A percentile compares a stretch with the other conserved stretches of the same genome.
Evolutionary conservation across 2,329 filamentous ascomycete genomes (phyloP).

Genomic region (Arachnopeziza araneosa): DNA sequence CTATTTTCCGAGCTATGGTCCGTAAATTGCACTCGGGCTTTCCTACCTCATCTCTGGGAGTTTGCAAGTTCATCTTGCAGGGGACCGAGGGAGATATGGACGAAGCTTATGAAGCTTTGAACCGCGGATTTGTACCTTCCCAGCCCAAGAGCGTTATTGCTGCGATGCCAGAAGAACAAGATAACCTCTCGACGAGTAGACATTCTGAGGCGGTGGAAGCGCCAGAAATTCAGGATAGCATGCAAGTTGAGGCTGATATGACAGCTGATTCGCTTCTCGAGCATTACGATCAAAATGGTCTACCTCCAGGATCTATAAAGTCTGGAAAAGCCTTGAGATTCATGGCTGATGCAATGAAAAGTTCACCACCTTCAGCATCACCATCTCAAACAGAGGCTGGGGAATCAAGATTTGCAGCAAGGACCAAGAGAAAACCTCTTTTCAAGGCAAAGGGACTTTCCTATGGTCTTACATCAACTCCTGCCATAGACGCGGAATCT

Average conservation of each 20-base stretch:
- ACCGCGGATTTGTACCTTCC: conserved; percentile 22
- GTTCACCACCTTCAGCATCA: conserved; percentile 5
- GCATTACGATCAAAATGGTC: conserved; percentile 28
- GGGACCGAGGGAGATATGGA: conserved; percentile 24
- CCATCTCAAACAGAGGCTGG: not conserved
- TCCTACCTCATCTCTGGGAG: conserved; percentile 23
- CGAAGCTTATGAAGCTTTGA: conserved; percentile 27
- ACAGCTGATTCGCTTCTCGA: conserved; percentile 28
- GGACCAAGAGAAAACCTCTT: conserved; percentile 25
- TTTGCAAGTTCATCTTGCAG: conserved; percentile 27
- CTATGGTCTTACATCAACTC: conserved; percentile 20
- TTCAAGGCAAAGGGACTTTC: conserved; percentile 11
- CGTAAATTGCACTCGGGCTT: conserved; percentile 28
- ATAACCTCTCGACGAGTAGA: conserved; percentile 3
- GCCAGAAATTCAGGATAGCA: conserved; percentile 3
- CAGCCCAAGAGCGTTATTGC: conserved; percentile 18
- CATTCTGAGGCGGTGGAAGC: conserved; percentile 11
- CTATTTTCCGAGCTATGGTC: conserved; percentile 20
- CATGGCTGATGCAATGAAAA: conserved; percentile 23
- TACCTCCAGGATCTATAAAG: conserved; percentile 28
- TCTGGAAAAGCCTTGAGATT: conserved; percentile 26
- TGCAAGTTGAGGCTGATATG: conserved; percentile 15
- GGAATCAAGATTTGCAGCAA: conserved; percentile 6
- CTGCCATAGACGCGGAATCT: conserved; percentile 26
- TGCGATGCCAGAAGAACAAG: conserved; percentile 5